Base-by-base conservation (phyloP, 2,329 filamentous ascomycete genomes). In the Aureobasidium sp. region DNA sequence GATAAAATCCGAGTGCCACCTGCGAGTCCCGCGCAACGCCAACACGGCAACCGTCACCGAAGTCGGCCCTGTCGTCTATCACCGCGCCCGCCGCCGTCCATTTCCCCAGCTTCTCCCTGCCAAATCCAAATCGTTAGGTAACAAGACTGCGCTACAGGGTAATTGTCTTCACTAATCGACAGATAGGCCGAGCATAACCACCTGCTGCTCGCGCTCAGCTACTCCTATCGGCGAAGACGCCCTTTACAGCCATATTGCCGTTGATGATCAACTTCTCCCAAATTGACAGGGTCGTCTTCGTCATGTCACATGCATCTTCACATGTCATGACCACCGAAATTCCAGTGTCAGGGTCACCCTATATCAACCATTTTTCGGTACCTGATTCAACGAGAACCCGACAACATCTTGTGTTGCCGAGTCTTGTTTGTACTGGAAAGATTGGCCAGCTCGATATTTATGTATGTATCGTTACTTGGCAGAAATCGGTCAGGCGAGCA, bases 131-230 rank as follows among this genome's bases (percentile, higher is more conserved):
- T 31, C 9, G 51, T 55, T 57, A 42, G n/a, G 53, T 57, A 57
- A 57, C 15, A 34, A 31, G 12, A 44, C 36, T 41, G 37, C 17
- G 36, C 36, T 31, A 36, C 39, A 31, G 17, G 27, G 39, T 57
- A 57, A 57, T 57, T 34, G 27, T 45, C 27, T 34, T 17, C 39
- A 36, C 53, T 57, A 57, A 57, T 36, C 34, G 9, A 44, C 15
- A 44, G 53, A 57, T 57, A 57, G 53, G 53, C 53, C 53, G 53
- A 29, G 29, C 45, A 45, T 45, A 57, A n/a, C 39, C 53, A 44
- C n/a, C 8, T 5, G 25, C 7, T 42, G 22, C 36, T 29, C 22
- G 37, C n/a, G 39, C 53, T 20, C 39, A 44, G 27, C 39, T 45
- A 42, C 39, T 34, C 27, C 39, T 45, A 42, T 42, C 22, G 37